Evolutionary conservation across 2,329 filamentous ascomycete genomes (phyloP).

Genomic region (Hymenoscyphus albidus): DNA sequence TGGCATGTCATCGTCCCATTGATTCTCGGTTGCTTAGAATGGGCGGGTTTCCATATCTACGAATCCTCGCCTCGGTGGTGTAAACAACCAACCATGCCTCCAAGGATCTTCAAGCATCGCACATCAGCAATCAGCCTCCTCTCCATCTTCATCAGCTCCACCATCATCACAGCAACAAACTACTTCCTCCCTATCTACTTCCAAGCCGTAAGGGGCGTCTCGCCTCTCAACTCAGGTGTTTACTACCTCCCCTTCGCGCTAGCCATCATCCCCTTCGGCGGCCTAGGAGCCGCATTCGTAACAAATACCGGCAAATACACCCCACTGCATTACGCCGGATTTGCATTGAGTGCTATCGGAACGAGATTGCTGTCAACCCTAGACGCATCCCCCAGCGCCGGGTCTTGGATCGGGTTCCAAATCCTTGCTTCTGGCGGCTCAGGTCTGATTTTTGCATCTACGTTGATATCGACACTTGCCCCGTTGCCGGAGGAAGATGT

Average conservation of each 20-base stretch:
- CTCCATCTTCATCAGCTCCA: conserved; percentile 18
- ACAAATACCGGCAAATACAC: neutral
- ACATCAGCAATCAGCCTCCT: conserved; percentile 35
- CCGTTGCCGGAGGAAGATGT: neutral
- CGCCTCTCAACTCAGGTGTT: neutral
- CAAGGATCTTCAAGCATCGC: neutral
- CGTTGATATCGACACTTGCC: neutral
- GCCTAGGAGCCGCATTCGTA: neutral
- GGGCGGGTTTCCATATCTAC: neutral
- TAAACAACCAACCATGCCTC: neutral
- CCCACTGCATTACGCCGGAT: neutral
- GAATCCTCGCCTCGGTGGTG: neutral
- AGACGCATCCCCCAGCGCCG: neutral
- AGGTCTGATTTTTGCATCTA: neutral
- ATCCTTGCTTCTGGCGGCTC: neutral
- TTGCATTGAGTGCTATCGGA: neutral
- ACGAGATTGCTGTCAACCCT: neutral
- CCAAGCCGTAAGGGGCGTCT: conserved; percentile 4
- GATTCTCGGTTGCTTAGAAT: conserved; percentile 25
- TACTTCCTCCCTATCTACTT: conserved; percentile 12
- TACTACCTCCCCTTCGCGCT: neutral
- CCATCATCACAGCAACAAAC: neutral
- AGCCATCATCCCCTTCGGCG: conserved; percentile 25
- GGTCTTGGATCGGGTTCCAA: neutral
- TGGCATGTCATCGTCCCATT: conserved; percentile 35